Conservation (phyloP, 1,284 basidiomycete species). For the Naganishia cerealis region DNA sequence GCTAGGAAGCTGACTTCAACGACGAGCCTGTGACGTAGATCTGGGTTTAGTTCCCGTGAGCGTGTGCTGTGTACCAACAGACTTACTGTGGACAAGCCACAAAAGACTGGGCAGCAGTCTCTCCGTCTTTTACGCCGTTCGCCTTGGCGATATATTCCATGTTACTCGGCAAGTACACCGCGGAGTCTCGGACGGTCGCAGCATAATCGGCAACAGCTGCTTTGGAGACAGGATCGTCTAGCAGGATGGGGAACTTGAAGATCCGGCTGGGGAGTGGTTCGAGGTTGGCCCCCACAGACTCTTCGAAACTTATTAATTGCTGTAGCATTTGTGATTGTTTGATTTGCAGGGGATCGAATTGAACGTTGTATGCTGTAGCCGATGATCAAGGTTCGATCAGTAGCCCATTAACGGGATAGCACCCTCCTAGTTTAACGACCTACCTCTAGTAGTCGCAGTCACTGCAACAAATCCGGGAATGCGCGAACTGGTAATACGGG, state of each 20-base stretch:
- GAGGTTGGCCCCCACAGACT: slow-evolving; percentile 57
- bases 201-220: slow-evolving; percentile 65
- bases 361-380: slow-evolving; percentile 38
- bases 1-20: slow-evolving; percentile 45
- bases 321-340: slow-evolving; percentile 36
- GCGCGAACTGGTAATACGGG: slow-evolving; percentile 32
- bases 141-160: slow-evolving; percentile 66
- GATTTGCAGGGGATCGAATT: slow-evolving; percentile 37
- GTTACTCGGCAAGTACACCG: slow-evolving; percentile 69
- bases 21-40: slow-evolving; percentile 33
- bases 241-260: slow-evolving; percentile 63
- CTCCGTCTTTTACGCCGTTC: slow-evolving; percentile 61
- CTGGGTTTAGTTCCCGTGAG: neutral
- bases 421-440: neutral
- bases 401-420: too few species aligned
- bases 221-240: slow-evolving; percentile 64
- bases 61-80: neutral
- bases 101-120: slow-evolving; percentile 36
- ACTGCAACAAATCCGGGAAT: slow-evolving; percentile 36
- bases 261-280: slow-evolving; percentile 56
- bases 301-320: slow-evolving; percentile 45
- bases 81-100: slow-evolving; percentile 40
- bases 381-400: neutral
- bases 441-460: slow-evolving; percentile 37
- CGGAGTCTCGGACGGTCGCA: slow-evolving; percentile 60